Conservation (phyloP, 768 basidiomycete genomes). For the Saitozyma sp. region DNA sequence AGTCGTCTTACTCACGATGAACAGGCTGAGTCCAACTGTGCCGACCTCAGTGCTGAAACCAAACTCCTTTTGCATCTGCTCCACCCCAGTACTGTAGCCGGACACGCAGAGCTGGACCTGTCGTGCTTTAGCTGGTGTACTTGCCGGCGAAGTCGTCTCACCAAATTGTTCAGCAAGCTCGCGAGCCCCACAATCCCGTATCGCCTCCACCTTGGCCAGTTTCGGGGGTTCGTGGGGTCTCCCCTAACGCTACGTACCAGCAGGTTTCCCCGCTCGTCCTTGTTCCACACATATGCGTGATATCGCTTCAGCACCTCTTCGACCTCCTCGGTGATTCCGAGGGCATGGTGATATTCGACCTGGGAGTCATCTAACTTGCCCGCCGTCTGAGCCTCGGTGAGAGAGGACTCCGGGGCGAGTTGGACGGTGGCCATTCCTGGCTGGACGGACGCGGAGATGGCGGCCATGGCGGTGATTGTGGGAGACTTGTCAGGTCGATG, state of each 20-base stretch:
- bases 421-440: too few species aligned
- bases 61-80: constrained; percentile 32
- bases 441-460: too few species aligned
- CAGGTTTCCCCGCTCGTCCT: constrained; percentile 25
- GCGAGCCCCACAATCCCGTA: constrained; percentile 29
- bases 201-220: constrained; percentile 34
- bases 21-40: constrained; percentile 29
- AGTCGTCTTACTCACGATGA: constrained; percentile 18
- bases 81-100: constrained; percentile 32
- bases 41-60: constrained; percentile 28
- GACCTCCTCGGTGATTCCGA: constrained; percentile 7
- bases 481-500: too few species aligned
- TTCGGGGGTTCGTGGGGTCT: constrained; percentile 28
- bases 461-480: too few species aligned
- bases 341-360: too few species aligned
- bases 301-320: constrained; percentile 11
- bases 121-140: not conserved
- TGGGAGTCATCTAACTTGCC: too few species aligned
- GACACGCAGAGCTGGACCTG: constrained; percentile 33
- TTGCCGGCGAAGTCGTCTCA: constrained; percentile 9
- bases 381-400: too few species aligned
- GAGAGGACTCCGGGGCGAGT: too few species aligned
- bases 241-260: constrained; percentile 19
- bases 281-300: constrained; percentile 19
- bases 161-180: constrained; percentile 28